A percentile compares a stretch with the other conserved stretches of the same genome.
phyloP scores from a whole-genome alignment of 2,329 filamentous ascomycete genomes.

The Scedosporium boydii region DNA sequence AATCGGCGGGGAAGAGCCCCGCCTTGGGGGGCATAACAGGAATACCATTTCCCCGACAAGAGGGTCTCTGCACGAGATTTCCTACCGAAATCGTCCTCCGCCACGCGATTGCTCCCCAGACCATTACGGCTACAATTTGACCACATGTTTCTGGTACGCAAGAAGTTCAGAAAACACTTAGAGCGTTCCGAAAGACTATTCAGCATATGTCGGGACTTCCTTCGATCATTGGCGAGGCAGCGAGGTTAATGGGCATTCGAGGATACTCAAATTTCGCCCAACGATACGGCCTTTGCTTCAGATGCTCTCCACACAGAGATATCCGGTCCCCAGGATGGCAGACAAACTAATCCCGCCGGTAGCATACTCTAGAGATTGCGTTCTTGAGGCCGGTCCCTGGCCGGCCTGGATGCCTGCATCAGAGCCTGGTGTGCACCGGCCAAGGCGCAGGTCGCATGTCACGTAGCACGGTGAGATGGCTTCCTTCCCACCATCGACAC shows the following conservation, averaged over 20 bases:
- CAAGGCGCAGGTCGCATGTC: too few relatives aligned
- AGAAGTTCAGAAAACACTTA: conserved; percentile 5
- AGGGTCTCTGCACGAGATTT: conserved; percentile 14
- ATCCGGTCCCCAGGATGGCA: conserved; percentile 8
- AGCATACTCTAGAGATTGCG: too few relatives aligned
- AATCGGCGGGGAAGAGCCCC: conserved; percentile 16
- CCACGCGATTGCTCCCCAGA: conserved; percentile 16
- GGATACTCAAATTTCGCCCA: conserved; percentile 3
- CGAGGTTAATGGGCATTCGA: conserved; percentile 11
- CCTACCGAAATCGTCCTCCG: conserved; percentile 21
- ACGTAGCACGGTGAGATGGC: too few relatives aligned
- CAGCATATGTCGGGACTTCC: conserved; percentile 14
- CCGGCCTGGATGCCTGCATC: too few relatives aligned
- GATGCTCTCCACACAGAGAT: conserved; percentile 17
- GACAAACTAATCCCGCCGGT: too few relatives aligned
- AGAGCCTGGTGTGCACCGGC: too few relatives aligned
- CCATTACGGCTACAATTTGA: conserved; percentile 12
- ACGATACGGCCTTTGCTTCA: conserved; percentile 12
- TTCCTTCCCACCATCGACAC: too few relatives aligned
- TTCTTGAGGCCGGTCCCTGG: too few relatives aligned
- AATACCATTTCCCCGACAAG: conserved; percentile 15
- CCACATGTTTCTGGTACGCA: conserved; percentile 9
- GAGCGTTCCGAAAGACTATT: conserved; percentile 10
- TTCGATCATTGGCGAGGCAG: conserved; percentile 14
- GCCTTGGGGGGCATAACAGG: conserved; percentile 14